Base-by-base conservation (phyloP, 345 rosid genomes). In the Eucalyptus melliodora region DNA sequence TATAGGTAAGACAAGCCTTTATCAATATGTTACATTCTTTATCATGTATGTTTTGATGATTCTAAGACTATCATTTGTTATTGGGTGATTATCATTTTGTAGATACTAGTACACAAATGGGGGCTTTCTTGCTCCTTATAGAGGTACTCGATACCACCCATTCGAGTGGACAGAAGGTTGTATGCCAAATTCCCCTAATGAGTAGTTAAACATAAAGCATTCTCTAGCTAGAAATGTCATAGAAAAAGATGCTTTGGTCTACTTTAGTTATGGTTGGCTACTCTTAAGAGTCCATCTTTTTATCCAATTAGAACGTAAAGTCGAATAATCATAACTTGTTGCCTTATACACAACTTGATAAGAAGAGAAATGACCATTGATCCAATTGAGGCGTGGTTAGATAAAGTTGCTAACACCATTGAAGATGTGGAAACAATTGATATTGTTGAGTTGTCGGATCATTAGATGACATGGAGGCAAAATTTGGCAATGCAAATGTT, bases 141-240 rank as follows among this genome's bases (percentile, higher is more conserved):
- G 2, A 23, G 27, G 60, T 23, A 24, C 30, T 56, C 3, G 0
- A 56, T 56, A 56, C 0, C 30, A 9, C 62, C 30, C 24, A 56
- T 56, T 24, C 6, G 1, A 56, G 62, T 24, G 30, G 30, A 56
- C 13, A 56, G 0, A 56, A 24, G 62, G 30, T 56, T 56, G 62
- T 9, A 24, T 10, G 30, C 62, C 30, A 23, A 24, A 56, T 24
- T 56, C 30, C 62, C 62, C 24, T 56, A 6, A 56, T 27, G 30
- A 56, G 12, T 24, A 56, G 30, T 56, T 56, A 23, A 56, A 56
- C 30, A 56, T 56, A 56, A 56, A 56, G 30, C 13, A 56, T 24
- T 56, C 62, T n/a, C 6, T 24, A 4, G 30, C 6, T 56, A 24
- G 62, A n/a, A 56, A 56, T 56, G 62, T 0, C 62, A 56, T 24